These are phyloP conservation scores for Penicillium sp. DNA, from an alignment of 2,329 filamentous ascomycete genomes.

Conservation along the genomic window DNA sequence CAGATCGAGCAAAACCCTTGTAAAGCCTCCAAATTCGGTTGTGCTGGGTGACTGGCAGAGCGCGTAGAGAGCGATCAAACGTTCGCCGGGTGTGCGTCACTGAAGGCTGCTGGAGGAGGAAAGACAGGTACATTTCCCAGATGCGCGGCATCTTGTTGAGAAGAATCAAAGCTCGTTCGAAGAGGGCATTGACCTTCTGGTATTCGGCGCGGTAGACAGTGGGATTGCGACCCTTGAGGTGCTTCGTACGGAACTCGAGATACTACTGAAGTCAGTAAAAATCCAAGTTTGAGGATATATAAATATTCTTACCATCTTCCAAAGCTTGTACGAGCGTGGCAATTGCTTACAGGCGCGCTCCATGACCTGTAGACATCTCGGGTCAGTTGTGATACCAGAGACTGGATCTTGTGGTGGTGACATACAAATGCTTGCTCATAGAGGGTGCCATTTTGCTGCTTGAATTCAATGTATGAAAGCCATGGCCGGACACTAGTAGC, in stretches of 20 bases:
- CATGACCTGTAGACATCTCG: slow-evolving; percentile 57
- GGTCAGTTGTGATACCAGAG: slow-evolving; percentile 7
- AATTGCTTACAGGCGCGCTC: slow-evolving; percentile 88
- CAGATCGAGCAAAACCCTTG: slow-evolving; percentile 85
- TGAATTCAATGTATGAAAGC: slow-evolving; percentile 92
- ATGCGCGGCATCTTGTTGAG: slow-evolving; percentile 98
- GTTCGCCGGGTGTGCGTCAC: slow-evolving; percentile 82
- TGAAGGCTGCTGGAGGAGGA: slow-evolving; percentile 87
- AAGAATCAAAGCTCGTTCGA: slow-evolving; percentile 86
- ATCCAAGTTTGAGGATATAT: background rate
- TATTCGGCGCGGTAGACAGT: slow-evolving; percentile 78
- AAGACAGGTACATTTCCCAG: slow-evolving; percentile 96
- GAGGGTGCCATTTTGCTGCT: slow-evolving; percentile 78
- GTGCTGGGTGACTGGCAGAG: slow-evolving; percentile 91
- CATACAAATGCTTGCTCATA: slow-evolving; percentile 79
- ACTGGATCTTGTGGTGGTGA: background rate
- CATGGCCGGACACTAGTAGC: slow-evolving; percentile 86
- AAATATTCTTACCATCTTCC: slow-evolving; percentile 72
- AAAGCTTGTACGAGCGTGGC: slow-evolving; percentile 94
- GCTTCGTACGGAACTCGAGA: slow-evolving; percentile 77
- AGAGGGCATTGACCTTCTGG: slow-evolving; percentile 90
- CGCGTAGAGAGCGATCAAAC: slow-evolving; percentile 89
- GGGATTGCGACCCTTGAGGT: slow-evolving; percentile 80
- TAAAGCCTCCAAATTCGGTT: slow-evolving; percentile 94
- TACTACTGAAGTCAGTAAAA: slow-evolving; percentile 58